Percentiles rank a stretch among this genome's conserved stretches.
Conservation (phyloP, 805 yeast genomes). For the Nakazawaea sp. region DNA sequence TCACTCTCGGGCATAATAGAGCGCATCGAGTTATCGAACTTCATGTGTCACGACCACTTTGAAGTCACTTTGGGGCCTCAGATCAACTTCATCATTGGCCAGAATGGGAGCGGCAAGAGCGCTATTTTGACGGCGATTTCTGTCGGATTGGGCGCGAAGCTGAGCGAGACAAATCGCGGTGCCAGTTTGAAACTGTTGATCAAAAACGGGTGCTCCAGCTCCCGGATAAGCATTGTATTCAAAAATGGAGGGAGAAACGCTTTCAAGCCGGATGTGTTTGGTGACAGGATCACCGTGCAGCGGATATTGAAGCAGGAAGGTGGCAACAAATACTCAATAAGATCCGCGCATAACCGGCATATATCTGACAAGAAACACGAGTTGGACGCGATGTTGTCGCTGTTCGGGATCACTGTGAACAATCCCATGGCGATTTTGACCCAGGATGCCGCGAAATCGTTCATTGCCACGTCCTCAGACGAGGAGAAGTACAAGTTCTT, state of each 20-base stretch:
- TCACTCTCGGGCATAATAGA: slow-evolving; percentile 64
- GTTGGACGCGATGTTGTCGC: slow-evolving; percentile 60
- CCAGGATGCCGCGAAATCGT: slow-evolving; percentile 91
- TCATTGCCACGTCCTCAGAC: slow-evolving; percentile 71
- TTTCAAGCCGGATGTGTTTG: slow-evolving; percentile 57
- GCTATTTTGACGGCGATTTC: slow-evolving; percentile 85
- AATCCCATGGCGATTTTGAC: slow-evolving; percentile 91
- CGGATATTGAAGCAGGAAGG: slow-evolving; percentile 55
- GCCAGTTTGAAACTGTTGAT: slow-evolving; percentile 61
- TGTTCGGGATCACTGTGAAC: slow-evolving; percentile 71
- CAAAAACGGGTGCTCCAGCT: slow-evolving; percentile 66
- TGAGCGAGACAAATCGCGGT: slow-evolving; percentile 83
- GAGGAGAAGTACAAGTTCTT: slow-evolving; percentile 67
- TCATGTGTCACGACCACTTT: slow-evolving; percentile 87
- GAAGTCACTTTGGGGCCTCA: slow-evolving; percentile 69
- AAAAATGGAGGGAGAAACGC: slow-evolving; percentile 61
- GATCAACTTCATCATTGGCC: slow-evolving; percentile 81
- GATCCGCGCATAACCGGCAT: slow-evolving; percentile 40
- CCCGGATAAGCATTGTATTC: slow-evolving; percentile 60
- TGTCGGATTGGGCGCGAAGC: slow-evolving; percentile 84
- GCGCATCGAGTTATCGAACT: slow-evolving; percentile 57
- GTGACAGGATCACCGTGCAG: slow-evolving; percentile 63
- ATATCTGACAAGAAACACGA: slow-evolving; percentile 58
- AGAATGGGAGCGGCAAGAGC: slow-evolving; percentile 88
- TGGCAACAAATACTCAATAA: slow-evolving; percentile 45